A percentile compares a stretch with the other conserved stretches of the same genome.
phyloP scores from a whole-genome alignment of 257 asterid species.

The Cynanchum wilfordii region DNA sequence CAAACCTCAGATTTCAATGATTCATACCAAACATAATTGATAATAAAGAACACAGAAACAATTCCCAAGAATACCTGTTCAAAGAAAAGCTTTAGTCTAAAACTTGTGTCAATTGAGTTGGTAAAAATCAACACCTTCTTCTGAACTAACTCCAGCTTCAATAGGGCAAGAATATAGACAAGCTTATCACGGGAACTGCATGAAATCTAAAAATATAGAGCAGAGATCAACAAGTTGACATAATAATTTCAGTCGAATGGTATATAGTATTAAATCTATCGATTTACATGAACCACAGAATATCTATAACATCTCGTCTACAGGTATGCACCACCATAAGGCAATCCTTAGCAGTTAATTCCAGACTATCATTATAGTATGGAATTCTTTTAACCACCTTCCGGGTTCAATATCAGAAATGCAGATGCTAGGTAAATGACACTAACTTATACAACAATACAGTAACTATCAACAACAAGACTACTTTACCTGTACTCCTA shows the following conservation, averaged over 20 bases:
- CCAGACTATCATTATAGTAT: not conserved
- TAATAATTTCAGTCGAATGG: not conserved
- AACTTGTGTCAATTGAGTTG: conserved; percentile 83
- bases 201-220: conserved; percentile 50
- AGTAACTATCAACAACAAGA: not conserved
- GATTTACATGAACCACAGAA: not conserved
- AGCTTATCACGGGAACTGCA: conserved; percentile 82
- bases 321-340: not conserved
- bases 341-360: not conserved
- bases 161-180: conserved; percentile 72
- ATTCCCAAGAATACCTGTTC: conserved; percentile 63
- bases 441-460: not conserved
- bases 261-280: not conserved
- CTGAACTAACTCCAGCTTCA: conserved; percentile 77
- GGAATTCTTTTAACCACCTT: too few relatives aligned
- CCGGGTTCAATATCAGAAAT: not conserved
- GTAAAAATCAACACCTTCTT: conserved; percentile 87
- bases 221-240: conserved; percentile 14
- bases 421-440: not conserved
- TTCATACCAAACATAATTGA: not conserved
- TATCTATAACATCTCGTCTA: not conserved
- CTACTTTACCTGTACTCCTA: not conserved
- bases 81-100: conserved; percentile 78
- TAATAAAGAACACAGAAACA: not conserved
- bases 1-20: not conserved